Percentiles rank a stretch among this genome's conserved stretches.
phyloP scores from a whole-genome alignment of 2,329 filamentous ascomycete species.

The Esteya vermicola region DNA sequence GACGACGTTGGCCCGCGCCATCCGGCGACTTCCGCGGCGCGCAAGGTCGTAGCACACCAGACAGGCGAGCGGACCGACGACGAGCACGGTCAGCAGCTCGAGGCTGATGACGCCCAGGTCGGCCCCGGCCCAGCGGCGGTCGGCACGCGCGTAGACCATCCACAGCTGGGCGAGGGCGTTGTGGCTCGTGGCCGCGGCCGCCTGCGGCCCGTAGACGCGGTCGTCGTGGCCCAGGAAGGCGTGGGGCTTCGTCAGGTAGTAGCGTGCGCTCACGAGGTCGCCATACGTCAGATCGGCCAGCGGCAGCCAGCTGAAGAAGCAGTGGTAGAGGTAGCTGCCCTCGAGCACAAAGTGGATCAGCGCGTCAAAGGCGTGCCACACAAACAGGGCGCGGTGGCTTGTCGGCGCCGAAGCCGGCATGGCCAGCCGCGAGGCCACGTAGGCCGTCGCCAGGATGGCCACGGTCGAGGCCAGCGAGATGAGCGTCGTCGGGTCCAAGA shows the following conservation, averaged over 20 bases:
- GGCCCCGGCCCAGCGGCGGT: conserved; percentile 47
- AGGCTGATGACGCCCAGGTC: conserved; percentile 49
- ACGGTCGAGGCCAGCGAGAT: conserved; percentile 42
- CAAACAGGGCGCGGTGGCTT: conserved; percentile 67
- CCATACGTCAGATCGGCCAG: conserved; percentile 16
- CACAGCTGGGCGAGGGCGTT: conserved; percentile 45
- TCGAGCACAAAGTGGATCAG: conserved; percentile 86
- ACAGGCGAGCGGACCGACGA: conserved; percentile 44
- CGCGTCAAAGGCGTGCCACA: conserved; percentile 91
- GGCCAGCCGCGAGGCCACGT: conserved; percentile 29
- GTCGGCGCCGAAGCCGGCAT: conserved; percentile 38
- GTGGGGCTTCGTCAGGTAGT: conserved; percentile 30
- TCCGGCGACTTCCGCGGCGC: no score
- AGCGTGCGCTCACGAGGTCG: conserved; percentile 17
- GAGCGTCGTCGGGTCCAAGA: conserved; percentile 47
- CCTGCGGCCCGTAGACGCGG: conserved; percentile 42
- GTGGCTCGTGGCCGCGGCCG: conserved; percentile 24
- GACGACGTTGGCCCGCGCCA: conserved; percentile 40
- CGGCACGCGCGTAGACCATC: conserved; percentile 56
- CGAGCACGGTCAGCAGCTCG: conserved; percentile 50
- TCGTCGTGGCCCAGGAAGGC: conserved; percentile 36
- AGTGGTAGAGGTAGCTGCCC: conserved; percentile 84
- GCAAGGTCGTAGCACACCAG: conserved; percentile 47
- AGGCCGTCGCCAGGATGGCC: conserved; percentile 35
- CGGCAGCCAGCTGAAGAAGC: conserved; percentile 55